phyloP scores from a whole-genome alignment of 495 filamentous ascomycete species.

The Stereocaulon alpinum region DNA sequence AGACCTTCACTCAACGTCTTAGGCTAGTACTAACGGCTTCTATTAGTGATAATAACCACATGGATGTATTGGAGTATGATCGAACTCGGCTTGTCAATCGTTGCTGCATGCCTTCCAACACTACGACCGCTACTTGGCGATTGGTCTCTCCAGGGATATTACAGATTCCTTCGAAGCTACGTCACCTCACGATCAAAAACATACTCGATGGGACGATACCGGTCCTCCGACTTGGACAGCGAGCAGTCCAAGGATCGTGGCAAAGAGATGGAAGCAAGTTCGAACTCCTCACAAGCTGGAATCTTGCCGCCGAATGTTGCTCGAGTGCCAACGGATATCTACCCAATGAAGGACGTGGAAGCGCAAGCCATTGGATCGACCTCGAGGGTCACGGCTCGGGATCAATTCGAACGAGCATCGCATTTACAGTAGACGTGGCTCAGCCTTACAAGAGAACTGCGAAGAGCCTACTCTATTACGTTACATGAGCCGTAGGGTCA shows the following conservation, averaged over 20 bases:
- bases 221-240: neutral
- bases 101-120: slow-evolving; percentile 10
- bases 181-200: neutral
- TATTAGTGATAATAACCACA: neutral
- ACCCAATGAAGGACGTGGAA: neutral
- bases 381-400: neutral
- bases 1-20: neutral
- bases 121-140: slow-evolving; percentile 14
- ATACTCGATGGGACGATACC: neutral
- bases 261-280: neutral
- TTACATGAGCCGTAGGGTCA: too few relatives aligned
- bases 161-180: neutral
- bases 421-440: too few relatives aligned
- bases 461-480: too few relatives aligned
- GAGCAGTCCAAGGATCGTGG: neutral
- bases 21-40: neutral
- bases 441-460: too few relatives aligned
- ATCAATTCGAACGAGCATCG: neutral
- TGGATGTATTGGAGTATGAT: slow-evolving; percentile 8
- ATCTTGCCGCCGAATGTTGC: neutral
- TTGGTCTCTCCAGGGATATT: neutral
- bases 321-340: neutral
- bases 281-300: neutral
- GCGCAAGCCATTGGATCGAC: neutral
- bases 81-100: slow-evolving; percentile 1